A percentile compares a stretch with the other conserved stretches of the same genome.
Evolutionary conservation across 225 moss, liverwort and hornwort species (phyloP).

Genomic region (Ulota crispa): DNA sequence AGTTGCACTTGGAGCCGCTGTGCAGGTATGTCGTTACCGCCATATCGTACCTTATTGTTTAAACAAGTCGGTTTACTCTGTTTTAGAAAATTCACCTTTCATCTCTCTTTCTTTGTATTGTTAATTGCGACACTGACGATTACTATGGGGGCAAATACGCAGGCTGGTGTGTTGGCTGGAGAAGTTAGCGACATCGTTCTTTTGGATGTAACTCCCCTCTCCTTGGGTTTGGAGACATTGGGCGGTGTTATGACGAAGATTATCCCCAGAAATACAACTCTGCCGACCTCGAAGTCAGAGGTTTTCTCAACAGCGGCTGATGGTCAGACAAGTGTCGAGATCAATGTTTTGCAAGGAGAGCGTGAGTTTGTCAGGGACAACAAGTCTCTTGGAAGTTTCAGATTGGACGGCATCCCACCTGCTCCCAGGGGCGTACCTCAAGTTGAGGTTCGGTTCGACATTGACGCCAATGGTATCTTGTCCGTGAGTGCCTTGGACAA

Average conservation of each 20-base stretch:
- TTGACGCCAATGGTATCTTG: constrained; percentile 91
- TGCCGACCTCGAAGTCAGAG: constrained; percentile 93
- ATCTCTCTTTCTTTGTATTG: not conserved
- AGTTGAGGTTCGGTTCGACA: constrained; percentile 89
- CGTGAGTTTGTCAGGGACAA: constrained; percentile 93
- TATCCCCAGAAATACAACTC: constrained; percentile 85
- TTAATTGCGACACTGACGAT: not conserved
- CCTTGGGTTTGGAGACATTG: constrained; percentile 85
- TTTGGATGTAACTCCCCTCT: constrained; percentile 83
- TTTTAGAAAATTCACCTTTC: too few relatives aligned
- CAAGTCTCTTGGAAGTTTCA: constrained; percentile 91
- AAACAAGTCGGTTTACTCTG: too few relatives aligned
- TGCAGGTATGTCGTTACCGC: constrained; percentile 36
- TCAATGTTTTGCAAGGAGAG: constrained; percentile 93
- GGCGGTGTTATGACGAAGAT: constrained; percentile 98
- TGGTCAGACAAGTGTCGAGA: constrained; percentile 95
- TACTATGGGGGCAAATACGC: not conserved
- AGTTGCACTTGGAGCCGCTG: constrained; percentile 75
- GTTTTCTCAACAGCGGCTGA: constrained; percentile 94
- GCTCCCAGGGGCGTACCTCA: constrained; percentile 94
- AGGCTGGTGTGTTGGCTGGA: constrained; percentile 93
- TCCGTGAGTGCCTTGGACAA: constrained; percentile 86
- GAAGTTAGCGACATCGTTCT: constrained; percentile 95
- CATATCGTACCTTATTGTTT: not conserved
- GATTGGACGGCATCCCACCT: constrained; percentile 90